Conservation (phyloP, 345 rosid species). For the Nephelium lappaceum region DNA sequence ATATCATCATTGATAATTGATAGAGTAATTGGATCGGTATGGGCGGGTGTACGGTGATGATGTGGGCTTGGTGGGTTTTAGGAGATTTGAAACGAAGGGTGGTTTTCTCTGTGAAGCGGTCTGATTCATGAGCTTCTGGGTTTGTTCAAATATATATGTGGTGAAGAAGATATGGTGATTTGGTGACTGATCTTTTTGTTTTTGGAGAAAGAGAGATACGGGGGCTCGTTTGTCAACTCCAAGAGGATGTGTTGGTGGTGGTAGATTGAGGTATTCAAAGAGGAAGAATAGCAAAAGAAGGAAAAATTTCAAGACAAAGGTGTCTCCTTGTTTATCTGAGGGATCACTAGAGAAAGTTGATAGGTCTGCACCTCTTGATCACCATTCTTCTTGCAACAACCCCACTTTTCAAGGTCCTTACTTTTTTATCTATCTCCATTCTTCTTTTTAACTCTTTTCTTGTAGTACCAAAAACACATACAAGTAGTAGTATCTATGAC, state of each 20-base stretch:
- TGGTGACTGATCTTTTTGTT: constrained; percentile 23
- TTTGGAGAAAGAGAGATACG: too few relatives aligned
- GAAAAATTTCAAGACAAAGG: constrained; percentile 45
- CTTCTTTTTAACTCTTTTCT: too few relatives aligned
- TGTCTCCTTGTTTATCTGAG: constrained; percentile 54
- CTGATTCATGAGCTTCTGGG: too few relatives aligned
- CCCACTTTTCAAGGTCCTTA: constrained; percentile 61
- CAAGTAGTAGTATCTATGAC: too few relatives aligned
- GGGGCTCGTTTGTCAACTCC: constrained; percentile 86
- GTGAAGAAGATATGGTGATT: constrained; percentile 3
- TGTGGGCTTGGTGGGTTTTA: too few relatives aligned
- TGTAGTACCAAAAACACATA: too few relatives aligned
- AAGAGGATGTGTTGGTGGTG: constrained; percentile 63
- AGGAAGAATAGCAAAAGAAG: constrained; percentile 49
- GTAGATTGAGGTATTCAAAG: constrained; percentile 56
- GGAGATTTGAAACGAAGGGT: neutral
- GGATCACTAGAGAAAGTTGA: constrained; percentile 49
- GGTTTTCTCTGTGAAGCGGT: neutral
- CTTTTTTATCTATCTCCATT: too few relatives aligned
- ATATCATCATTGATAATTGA: too few relatives aligned
- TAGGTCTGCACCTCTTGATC: constrained; percentile 43
- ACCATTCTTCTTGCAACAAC: constrained; percentile 53
- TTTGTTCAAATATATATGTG: neutral
- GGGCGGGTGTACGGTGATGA: too few relatives aligned
- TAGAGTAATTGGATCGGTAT: too few relatives aligned